A percentile compares a stretch with the other conserved stretches of the same genome.
Conservation (phyloP, 495 filamentous ascomycete species). For the Aspergillus incahuasiensis region DNA sequence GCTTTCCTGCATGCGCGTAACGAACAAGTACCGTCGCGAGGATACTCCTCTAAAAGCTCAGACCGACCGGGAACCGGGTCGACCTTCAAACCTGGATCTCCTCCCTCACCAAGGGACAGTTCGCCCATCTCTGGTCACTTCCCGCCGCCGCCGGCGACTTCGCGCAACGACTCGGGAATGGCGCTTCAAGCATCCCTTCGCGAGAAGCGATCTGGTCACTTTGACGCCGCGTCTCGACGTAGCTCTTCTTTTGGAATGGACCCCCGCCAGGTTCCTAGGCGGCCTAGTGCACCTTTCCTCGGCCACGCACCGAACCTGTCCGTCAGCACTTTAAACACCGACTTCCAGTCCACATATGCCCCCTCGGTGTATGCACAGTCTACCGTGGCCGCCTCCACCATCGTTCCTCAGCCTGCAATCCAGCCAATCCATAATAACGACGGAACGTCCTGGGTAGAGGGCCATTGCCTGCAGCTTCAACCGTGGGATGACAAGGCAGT, state of each 20-base stretch:
- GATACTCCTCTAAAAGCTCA: slow-evolving; percentile 46
- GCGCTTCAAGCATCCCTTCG: slow-evolving; percentile 76
- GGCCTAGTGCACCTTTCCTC: slow-evolving; percentile 81
- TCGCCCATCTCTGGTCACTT: slow-evolving; percentile 82
- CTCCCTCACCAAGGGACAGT: slow-evolving; percentile 67
- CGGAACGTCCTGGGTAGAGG: slow-evolving; percentile 86
- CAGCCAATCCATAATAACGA: slow-evolving; percentile 85
- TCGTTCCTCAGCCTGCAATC: slow-evolving; percentile 85
- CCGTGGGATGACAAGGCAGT: slow-evolving; percentile 60
- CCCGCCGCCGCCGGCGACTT: slow-evolving; percentile 66
- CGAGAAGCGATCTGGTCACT: slow-evolving; percentile 93
- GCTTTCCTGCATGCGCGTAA: slow-evolving; percentile 77
- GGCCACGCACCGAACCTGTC: slow-evolving; percentile 78
- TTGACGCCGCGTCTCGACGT: slow-evolving; percentile 75
- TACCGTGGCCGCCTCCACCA: slow-evolving; percentile 94
- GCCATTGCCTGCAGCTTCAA: slow-evolving; percentile 80
- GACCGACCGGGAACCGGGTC: slow-evolving; percentile 82
- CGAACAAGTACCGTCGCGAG: slow-evolving; percentile 45
- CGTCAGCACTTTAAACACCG: slow-evolving; percentile 75
- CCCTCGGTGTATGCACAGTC: slow-evolving; percentile 95
- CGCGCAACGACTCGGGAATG: slow-evolving; percentile 86
- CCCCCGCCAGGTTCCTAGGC: slow-evolving; percentile 55
- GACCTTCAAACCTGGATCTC: slow-evolving; percentile 65
- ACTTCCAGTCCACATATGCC: slow-evolving; percentile 78
- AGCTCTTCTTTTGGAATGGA: slow-evolving; percentile 90